Evolutionary conservation across 768 basidiomycete genomes (phyloP).

Genomic region (Fibroporia radiculosa): DNA sequence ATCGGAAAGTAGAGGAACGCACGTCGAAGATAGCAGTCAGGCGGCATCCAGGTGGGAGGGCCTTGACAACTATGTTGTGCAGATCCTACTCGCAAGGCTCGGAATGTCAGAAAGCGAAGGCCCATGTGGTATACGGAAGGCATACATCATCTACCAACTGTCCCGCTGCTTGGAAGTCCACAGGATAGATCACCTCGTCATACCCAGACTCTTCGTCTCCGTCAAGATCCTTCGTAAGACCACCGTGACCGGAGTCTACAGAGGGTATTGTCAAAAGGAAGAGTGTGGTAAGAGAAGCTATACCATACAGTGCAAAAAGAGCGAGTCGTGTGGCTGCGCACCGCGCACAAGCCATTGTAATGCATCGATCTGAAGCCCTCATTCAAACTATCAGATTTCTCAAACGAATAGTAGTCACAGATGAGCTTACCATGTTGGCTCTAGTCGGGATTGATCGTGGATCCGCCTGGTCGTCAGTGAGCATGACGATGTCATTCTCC

Average conservation of each 20-base stretch:
- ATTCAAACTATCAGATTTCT: not conserved
- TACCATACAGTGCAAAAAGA: slow-evolving; percentile 48
- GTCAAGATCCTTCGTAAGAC: slow-evolving; percentile 70
- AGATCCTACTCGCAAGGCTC: slow-evolving; percentile 23
- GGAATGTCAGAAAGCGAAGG: not conserved
- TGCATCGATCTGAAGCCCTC: slow-evolving; percentile 30
- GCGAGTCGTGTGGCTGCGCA: slow-evolving; percentile 46
- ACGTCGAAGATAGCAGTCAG: slow-evolving; percentile 56
- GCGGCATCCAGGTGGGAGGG: slow-evolving; percentile 60
- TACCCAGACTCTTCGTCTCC: slow-evolving; percentile 76
- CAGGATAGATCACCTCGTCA: slow-evolving; percentile 87
- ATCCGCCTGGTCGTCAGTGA: slow-evolving; percentile 42
- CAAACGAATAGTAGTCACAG: too few relatives aligned
- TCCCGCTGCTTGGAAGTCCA: slow-evolving; percentile 73
- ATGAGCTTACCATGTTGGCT: slow-evolving; percentile 48
- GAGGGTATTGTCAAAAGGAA: not conserved
- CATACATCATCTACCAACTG: slow-evolving; percentile 74
- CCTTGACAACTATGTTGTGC: slow-evolving; percentile 39
- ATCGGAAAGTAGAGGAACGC: slow-evolving; percentile 3
- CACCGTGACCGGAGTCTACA: slow-evolving; percentile 91
- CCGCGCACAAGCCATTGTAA: slow-evolving; percentile 53
- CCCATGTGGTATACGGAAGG: slow-evolving; percentile 2
- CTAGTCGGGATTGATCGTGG: slow-evolving; percentile 41
- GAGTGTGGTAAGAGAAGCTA: not conserved
- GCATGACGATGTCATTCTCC: slow-evolving; percentile 48